A percentile compares a stretch with the other conserved stretches of the same genome.
phyloP scores from a whole-genome alignment of 2,329 filamentous ascomycete genomes.

The Xylariaceae sp. region DNA sequence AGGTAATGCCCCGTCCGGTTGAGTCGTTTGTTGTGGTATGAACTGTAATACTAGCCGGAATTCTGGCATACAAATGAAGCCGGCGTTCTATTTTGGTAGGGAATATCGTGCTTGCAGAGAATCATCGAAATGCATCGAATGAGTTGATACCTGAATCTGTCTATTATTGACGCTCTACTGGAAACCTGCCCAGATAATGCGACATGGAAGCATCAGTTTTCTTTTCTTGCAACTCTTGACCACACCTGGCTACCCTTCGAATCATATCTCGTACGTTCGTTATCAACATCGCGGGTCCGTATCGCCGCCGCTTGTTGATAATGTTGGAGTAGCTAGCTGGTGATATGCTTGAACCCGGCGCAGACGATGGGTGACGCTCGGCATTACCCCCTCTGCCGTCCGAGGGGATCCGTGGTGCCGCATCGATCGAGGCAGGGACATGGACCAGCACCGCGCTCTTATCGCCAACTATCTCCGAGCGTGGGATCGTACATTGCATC shows the following conservation, averaged over 20 bases:
- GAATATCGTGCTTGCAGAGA: background rate
- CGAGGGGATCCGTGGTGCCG: slow-evolving; percentile 14
- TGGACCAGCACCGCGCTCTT: background rate
- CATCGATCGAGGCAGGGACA: slow-evolving; percentile 1
- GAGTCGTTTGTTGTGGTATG: background rate
- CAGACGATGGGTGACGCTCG: slow-evolving; percentile 6
- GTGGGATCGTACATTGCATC: background rate
- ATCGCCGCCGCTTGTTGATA: background rate
- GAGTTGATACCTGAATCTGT: background rate
- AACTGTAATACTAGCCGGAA: background rate
- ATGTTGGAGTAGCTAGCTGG: background rate
- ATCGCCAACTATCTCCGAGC: background rate
- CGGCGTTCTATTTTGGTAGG: background rate
- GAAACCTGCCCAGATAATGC: background rate
- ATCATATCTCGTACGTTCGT: background rate
- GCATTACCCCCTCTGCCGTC: slow-evolving; percentile 17
- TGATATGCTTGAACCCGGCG: background rate
- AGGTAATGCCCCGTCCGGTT: background rate
- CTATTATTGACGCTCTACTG: background rate
- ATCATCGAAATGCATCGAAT: background rate
- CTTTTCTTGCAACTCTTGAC: background rate
- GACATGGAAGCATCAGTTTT: background rate
- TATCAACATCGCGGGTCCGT: background rate
- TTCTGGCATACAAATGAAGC: background rate
- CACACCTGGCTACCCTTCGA: background rate